Evolutionary conservation across 768 basidiomycete species (phyloP), one percentile per base, ranked within the genome.

Genomic region (Phlebiopsis flavidoalba): DNA sequence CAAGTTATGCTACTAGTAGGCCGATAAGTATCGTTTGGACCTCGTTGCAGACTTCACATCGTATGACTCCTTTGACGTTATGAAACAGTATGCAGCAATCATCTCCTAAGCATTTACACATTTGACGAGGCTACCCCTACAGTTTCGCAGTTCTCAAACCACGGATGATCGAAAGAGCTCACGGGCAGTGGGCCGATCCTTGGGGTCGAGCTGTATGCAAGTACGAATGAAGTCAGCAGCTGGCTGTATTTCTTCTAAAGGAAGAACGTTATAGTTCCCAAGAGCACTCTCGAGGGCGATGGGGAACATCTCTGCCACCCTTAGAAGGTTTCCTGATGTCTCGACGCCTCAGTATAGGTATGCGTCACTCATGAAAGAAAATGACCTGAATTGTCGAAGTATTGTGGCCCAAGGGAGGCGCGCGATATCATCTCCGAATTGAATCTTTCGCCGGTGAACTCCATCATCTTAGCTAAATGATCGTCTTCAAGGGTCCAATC

Each of bases 401-500:
- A 63, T 14, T 57, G 46, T 19, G n/a, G 10, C 1, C 53, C 45
- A 4, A 8, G 7, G 6, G 50, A 5, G n/a, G 63, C 53, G 33
- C 53, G 63, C 8, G 51, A 59, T n/a, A 71, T 66, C 36, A 65
- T 54, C 37, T 19, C 24, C 10, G 58, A 48, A 43, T 24, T 49
- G 60, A 70, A 72, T 2, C 1, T 22, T 58, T 72, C 63, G n/a
- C 67, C 69, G 3, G 72, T 72, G 21, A 69, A 19, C 57, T 70
- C 71, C 59, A 71, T 64, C 70, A 73, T 73, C 55, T 67, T 69
- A 1, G 71, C 70, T n/a, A 73, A 61, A 60, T 71, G 69, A 60
- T 70, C 72, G 51, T 72, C 71, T 58, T 72, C 71, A 24, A 53
- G 17, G n/a, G 46, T 37, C 63, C 63, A 62, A 14, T 58, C 56